Base-by-base conservation (phyloP, 1,139 yeast genomes). In the Blastobotrys raffinosifermentans region DNA sequence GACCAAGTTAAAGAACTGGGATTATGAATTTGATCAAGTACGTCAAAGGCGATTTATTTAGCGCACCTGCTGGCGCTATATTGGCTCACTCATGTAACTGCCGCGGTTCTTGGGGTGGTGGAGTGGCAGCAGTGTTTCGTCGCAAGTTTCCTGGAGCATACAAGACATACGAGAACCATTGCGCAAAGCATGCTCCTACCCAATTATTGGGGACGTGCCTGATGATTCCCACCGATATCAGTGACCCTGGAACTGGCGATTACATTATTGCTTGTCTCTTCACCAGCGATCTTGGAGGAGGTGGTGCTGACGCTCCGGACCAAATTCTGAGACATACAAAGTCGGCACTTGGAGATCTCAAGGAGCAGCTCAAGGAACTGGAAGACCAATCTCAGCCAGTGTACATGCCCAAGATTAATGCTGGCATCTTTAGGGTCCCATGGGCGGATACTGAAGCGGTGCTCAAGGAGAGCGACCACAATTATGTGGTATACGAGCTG, bases 101-200 rank as follows among this genome's bases (percentile, higher is more conserved):
- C 37, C 66, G 69, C 22, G 95, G 94, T 0, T 55, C 70, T 0
- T 85, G 95, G 95, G 93, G 94, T 3, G 91, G 84, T 0, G 95
- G 95, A 0, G 74, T 85, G 2, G 91, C 89, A 0, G 65, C 65
- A 2, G 65, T 58, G 6, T 76, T 82, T 54, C 65, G 66, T 23
- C 46, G 49, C 19, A 55, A 64, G 37, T 80, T 66, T 53, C 85
- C 84, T 2, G 51, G 62, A 1, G 69, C 85, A 1, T 77, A 70
- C 48, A 47, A 53, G 30, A 40, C 48, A 7, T 80, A 82, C 54
- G 59, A 58, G 11, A 50, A 62, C 0, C 72, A 75, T 50, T 81
- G 91, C 53, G 21, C 17, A 25, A 43, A 52, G 4, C 40, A 55
- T 3, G 45, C 58, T 11, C 38, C 60, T 0, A 47, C 50, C 2